Base-by-base conservation (phyloP, 2,329 filamentous ascomycete genomes). In the Chalaropsis thielavioides region DNA sequence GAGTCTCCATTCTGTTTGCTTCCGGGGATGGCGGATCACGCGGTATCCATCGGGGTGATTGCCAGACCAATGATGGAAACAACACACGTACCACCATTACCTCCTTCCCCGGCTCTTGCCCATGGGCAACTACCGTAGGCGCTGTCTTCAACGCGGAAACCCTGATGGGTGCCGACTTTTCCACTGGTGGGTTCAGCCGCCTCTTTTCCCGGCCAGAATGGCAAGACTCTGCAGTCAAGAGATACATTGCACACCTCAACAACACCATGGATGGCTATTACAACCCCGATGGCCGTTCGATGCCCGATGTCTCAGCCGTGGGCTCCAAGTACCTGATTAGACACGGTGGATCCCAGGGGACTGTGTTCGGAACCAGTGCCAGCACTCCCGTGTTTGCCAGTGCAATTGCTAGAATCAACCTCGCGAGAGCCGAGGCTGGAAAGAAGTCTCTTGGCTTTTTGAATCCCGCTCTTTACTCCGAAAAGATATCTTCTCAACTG, bases 81-180 rank as follows among this genome's bases (percentile, higher is more conserved):
- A 78, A 81, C 66, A 79, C 76, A 0, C 79, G 79, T 10, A 76
- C 79, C 22, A 83, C 86, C 70, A 75, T 83, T 38, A 79, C 84
- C 0, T 80, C 78, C 4, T 90, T 89, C 73, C 87, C 87, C 0
- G 81, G 80, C 0, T 80, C 81, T 0, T 90, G 87, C 69, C 86
- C 86, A 0, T 89, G 82, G 72, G 81, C 89, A 7, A 89, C 87
- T 0, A 75, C 80, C 1, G 81, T 89, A 1, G 87, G 87, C 6
- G 86, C 81, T 1, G 85, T 83, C 0, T 70, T 67, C 46, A 75
- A 75, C 68, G 69, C 68, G 1, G 71, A 73, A 3, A 76, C 76
- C 0, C 75, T 79, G 11, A 71, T 69, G 1, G 79, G 75, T 1
- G 76, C 79, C 1, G 69, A 68, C n/a, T 80, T 77, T 70, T 80